These are phyloP conservation scores for Suillus bovinus DNA, from an alignment of 768 basidiomycete genomes.

Conservation along the genomic window DNA sequence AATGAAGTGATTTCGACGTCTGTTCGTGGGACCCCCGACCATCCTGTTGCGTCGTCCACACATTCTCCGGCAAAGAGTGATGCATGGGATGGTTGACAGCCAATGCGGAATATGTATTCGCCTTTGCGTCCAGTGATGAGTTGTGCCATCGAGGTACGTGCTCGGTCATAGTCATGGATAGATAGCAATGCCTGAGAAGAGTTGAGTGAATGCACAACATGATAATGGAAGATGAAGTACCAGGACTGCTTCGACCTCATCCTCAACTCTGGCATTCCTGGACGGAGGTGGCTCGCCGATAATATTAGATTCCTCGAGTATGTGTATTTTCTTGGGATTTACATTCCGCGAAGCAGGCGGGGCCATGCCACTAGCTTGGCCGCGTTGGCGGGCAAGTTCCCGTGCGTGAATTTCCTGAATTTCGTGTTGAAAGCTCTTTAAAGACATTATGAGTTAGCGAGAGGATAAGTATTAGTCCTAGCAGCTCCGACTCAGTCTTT, in stretches of 20 bases:
- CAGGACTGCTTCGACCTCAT: conserved; percentile 7
- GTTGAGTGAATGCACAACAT: conserved; percentile 3
- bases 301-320: not conserved
- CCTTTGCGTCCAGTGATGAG: conserved; percentile 69
- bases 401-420: conserved; percentile 75
- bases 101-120: conserved; percentile 76
- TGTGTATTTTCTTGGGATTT: not conserved
- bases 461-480: not conserved
- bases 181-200: conserved; percentile 43
- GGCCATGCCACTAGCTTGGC: conserved; percentile 17
- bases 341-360: conserved; percentile 15
- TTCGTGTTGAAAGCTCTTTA: conserved; percentile 57
- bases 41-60: conserved; percentile 46
- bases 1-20: conserved; percentile 53
- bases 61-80: conserved; percentile 55
- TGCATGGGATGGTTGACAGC: conserved; percentile 59
- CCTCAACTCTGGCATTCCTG: conserved; percentile 39
- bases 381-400: conserved; percentile 65
- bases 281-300: not conserved
- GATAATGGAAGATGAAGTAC: not conserved
- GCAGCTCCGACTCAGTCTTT: not conserved
- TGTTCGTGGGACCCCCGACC: conserved; percentile 54
- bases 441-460: conserved; percentile 24
- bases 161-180: conserved; percentile 47
- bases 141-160: conserved; percentile 63